Evolutionary conservation across 1,284 basidiomycete genomes (phyloP).

Genomic region (Naganishia sp.): DNA sequence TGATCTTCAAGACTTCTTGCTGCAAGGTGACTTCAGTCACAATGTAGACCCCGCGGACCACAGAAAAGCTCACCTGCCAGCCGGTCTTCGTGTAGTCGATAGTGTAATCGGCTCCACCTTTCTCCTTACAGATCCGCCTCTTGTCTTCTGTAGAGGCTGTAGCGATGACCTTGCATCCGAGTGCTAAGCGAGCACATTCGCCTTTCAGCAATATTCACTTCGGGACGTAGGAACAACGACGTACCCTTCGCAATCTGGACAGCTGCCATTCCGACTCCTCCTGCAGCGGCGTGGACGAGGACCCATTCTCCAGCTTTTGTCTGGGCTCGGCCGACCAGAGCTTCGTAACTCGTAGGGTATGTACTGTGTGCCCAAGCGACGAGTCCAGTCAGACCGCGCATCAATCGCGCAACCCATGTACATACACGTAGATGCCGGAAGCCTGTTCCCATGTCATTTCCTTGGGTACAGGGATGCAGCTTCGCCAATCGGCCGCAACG

Average conservation of each 20-base stretch:
- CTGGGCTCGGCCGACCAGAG: conserved; percentile 77
- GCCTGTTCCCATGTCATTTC: conserved; percentile 69
- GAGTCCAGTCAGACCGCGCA: neutral
- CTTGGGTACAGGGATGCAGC: conserved; percentile 64
- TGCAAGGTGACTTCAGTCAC: conserved; percentile 52
- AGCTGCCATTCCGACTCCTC: conserved; percentile 85
- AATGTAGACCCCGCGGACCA: conserved; percentile 35
- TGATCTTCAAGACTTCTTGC: conserved; percentile 63
- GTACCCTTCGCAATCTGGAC: conserved; percentile 78
- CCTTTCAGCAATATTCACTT: neutral
- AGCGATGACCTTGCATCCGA: conserved; percentile 57
- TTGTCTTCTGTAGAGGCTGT: conserved; percentile 55
- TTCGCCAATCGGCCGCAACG: conserved; percentile 60
- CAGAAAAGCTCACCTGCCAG: conserved; percentile 46
- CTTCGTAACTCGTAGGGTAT: conserved; percentile 89
- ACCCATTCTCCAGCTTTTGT: conserved; percentile 84
- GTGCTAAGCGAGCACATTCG: conserved; percentile 20
- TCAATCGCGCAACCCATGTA: neutral
- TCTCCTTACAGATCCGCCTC: conserved; percentile 50
- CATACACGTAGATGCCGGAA: conserved; percentile 37
- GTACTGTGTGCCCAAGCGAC: conserved; percentile 54
- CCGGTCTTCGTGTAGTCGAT: conserved; percentile 54
- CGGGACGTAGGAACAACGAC: conserved; percentile 10
- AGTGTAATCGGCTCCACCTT: conserved; percentile 53
- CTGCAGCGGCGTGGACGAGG: conserved; percentile 79